A percentile compares a stretch with the other conserved stretches of the same genome.
Conservation (phyloP, 768 basidiomycete species). For the Hypsizygus marmoreus region DNA sequence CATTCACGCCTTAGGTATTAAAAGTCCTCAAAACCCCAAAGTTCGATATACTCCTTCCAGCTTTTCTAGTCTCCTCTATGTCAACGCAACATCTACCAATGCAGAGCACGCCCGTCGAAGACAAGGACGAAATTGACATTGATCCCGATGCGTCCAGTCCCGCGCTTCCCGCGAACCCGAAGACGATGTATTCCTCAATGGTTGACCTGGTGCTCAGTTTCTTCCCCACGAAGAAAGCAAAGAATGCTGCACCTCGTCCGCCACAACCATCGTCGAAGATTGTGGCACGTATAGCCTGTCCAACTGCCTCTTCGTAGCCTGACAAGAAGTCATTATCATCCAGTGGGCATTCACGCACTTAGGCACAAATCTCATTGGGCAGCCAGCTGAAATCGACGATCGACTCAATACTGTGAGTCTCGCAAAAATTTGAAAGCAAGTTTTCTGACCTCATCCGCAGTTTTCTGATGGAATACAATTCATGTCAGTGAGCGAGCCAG, state of each 20-base stretch:
- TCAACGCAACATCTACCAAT: too few species aligned
- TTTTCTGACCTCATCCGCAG: background rate
- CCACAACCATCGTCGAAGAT: constrained; percentile 12
- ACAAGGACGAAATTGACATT: too few species aligned
- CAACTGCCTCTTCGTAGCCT: background rate
- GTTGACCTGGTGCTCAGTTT: background rate
- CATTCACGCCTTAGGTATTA: too few species aligned
- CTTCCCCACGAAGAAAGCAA: background rate
- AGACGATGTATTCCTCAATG: background rate
- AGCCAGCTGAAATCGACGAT: constrained; percentile 9
- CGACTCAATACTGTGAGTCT: constrained; percentile 9
- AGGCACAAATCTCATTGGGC: constrained; percentile 3
- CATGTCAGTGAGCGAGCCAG: constrained; percentile 2
- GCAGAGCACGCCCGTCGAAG: too few species aligned
- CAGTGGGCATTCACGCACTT: constrained; percentile 8
- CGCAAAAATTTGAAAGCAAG: background rate
- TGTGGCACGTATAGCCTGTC: constrained; percentile 8
- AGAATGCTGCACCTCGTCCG: too few species aligned
- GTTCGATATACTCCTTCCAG: too few species aligned
- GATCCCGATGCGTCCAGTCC: background rate
- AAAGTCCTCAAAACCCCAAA: too few species aligned
- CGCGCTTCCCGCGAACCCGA: too few species aligned
- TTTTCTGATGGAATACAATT: constrained; percentile 11
- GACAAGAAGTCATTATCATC: background rate
- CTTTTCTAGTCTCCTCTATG: too few species aligned